These are phyloP conservation scores for Phytophthora litchii DNA, from an alignment of 352 stramenopile species.

Conservation along the genomic window DNA sequence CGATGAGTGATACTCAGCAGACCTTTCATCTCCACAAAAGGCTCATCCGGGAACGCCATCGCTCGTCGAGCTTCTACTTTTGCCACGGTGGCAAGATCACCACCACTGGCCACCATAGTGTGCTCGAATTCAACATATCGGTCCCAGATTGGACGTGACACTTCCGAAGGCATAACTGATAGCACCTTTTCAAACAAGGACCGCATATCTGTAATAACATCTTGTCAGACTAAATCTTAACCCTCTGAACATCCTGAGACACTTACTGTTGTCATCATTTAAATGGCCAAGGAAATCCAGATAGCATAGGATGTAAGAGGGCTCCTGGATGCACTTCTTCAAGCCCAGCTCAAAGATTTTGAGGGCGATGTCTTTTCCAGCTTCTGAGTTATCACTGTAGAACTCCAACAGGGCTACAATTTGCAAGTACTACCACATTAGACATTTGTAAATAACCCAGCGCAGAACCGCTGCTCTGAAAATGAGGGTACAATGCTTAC, in stretches of 20 bases:
- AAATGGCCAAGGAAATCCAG: slow-evolving; percentile 86
- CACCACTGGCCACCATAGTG: slow-evolving; percentile 84
- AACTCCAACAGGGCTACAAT: slow-evolving; percentile 80
- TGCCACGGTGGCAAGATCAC: slow-evolving; percentile 81
- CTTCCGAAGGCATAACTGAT: slow-evolving; percentile 81
- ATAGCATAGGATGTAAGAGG: slow-evolving; percentile 85
- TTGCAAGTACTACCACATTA: slow-evolving; percentile 17
- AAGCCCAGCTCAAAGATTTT: slow-evolving; percentile 91
- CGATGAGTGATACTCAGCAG: slow-evolving; percentile 78
- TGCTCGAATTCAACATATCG: slow-evolving; percentile 89
- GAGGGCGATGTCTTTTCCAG: slow-evolving; percentile 84
- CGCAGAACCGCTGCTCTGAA: no score
- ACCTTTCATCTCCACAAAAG: slow-evolving; percentile 84
- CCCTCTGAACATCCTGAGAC: background rate
- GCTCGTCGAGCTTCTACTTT: slow-evolving; percentile 84
- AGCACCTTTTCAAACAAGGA: slow-evolving; percentile 90
- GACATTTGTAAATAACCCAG: slow-evolving; percentile 2
- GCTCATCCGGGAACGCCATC: slow-evolving; percentile 75
- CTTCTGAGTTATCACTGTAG: slow-evolving; percentile 84
- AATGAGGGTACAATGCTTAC: slow-evolving; percentile 35
- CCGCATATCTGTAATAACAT: slow-evolving; percentile 71
- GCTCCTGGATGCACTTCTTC: slow-evolving; percentile 90
- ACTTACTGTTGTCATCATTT: slow-evolving; percentile 91
- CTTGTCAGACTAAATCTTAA: slow-evolving; percentile 4
- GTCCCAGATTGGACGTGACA: slow-evolving; percentile 86